Base-by-base conservation (phyloP, 495 filamentous ascomycete species). In the Podospora pseudocomata region DNA sequence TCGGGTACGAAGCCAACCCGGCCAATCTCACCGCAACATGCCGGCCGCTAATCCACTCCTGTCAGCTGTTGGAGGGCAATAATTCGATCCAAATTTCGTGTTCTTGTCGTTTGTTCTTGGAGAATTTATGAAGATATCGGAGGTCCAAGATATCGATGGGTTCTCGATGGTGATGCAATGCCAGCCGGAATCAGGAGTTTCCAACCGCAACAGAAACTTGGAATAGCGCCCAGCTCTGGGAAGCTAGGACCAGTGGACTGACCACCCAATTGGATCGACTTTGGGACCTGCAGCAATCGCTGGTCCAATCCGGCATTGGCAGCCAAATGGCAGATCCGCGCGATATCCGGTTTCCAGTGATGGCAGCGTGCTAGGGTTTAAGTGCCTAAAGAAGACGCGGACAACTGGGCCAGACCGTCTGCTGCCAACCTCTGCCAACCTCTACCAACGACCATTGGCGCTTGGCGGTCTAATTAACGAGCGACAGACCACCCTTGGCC, bases 401-500 rank as follows among this genome's bases (percentile, higher is more conserved):
- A 23, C 23, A 23, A 58, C n/a, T 61, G 58, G 65, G 39, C 58
- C 61, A 63, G 39, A 63, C 55, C 65, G 60, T 6, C 11, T 63
- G 34, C 34, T 39, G 34, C 34, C 34, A 39, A 39, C 34, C 34
- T 23, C 34, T 39, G 34, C 34, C 34, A 39, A 39, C 34, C 39
- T 32, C 30, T 32, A 7, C 30, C 30, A 32, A 16, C 61, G 7
- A 32, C 44, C 28, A 66, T 69, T 64, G 68, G 71, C 65, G 28
- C 66, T 67, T 65, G 70, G 61, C 68, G 7, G 15, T 16, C 55
- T 18, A 65, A 49, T 49, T 49, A 49, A 49, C 39, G 39, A 49
- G 39, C 60, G 34, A 28, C 39, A 32, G 62, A 20, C 27, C 9
- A 6, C 15, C 3, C 72, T 74, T 74, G 70, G 72, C 72, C 34